A percentile compares a stretch with the other conserved stretches of the same genome.
Conservation (phyloP, 208 protist species). For the Leptomonas seymouri region DNA sequence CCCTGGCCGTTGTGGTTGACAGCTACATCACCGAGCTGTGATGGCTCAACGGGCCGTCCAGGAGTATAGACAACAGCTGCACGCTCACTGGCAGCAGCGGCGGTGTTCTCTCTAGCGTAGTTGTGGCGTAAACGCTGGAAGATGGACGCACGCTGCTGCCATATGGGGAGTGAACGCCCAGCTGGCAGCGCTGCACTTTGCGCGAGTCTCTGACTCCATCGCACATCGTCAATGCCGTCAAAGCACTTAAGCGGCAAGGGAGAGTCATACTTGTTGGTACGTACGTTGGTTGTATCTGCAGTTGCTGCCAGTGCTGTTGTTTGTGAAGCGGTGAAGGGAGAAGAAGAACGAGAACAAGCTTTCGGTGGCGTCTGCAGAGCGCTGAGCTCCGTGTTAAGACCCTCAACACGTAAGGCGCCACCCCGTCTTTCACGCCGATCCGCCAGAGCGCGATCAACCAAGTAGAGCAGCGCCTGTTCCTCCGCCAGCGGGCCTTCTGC, state of each 20-base stretch:
- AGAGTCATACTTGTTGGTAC: neutral
- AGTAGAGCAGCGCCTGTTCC: slow-evolving; percentile 27
- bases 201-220: neutral
- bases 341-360: neutral
- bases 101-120: neutral
- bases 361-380: neutral
- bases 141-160: slow-evolving; percentile 24
- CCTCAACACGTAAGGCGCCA: neutral
- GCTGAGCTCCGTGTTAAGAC: too few relatives aligned
- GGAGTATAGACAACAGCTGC: too few relatives aligned
- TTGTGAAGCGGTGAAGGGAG: neutral
- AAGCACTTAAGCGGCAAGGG: slow-evolving; percentile 16
- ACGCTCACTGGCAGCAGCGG: neutral
- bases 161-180: slow-evolving; percentile 9
- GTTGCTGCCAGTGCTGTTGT: neutral
- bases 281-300: too few relatives aligned
- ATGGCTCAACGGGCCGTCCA: too few relatives aligned
- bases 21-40: too few relatives aligned
- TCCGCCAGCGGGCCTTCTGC: slow-evolving; percentile 13
- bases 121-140: slow-evolving; percentile 25
- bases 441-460: slow-evolving; percentile 28
- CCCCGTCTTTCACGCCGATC: neutral
- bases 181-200: neutral
- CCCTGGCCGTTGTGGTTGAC: too few relatives aligned
- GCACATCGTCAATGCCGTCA: slow-evolving; percentile 8